Base-by-base conservation (phyloP, 2,329 filamentous ascomycete genomes). In the Aspergillus intermedius region DNA sequence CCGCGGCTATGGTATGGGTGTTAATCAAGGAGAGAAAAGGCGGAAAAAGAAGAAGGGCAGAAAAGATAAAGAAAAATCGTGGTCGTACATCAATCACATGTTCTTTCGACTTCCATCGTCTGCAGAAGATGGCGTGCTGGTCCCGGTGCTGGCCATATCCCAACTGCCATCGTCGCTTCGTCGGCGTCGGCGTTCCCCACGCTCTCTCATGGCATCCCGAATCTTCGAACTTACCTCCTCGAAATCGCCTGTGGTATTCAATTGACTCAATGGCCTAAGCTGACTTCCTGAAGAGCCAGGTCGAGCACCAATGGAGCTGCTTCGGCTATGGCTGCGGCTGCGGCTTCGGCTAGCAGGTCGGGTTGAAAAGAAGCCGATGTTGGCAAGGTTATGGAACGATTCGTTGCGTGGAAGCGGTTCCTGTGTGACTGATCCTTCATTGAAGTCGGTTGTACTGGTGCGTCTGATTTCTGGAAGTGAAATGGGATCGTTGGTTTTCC, bases 301-400 rank as follows among this genome's bases (percentile, higher is more conserved):
- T 0, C 80, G 77, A 22, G 81, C 81, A 37, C 82, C 81, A 52
- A 78, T 80, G 53, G 83, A 88, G 66, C 85, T 82, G 59, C 82
- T 88, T 45, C 85, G 78, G 59, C 83, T 87, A 22, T 86, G 79
- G 59, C 83, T 87, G 23, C 86, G 79, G 59, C 83, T 87, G 22
- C 86, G 79, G 45, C 80, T 84, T n/a, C 89, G 83, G 45, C 87
- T 94, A n/a, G 86, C 79, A 4, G 91, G 90, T 25, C 88, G 79
- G 13, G 88, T 93, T 2, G 91, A 89, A 72, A 97, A 98, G 71
- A 98, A 85, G 52, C 87, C 88, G 56, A 95, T 86, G 44, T 81
- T 83, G 10, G 88, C 86, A 54, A 97, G 86, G 67, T 97, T 91
- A 68, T 85, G 85, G 73, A 96, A 96, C 0, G 88, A 93, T 70